phyloP scores from a whole-genome alignment of 148 eudicot species.

The Nyssa sinensis region DNA sequence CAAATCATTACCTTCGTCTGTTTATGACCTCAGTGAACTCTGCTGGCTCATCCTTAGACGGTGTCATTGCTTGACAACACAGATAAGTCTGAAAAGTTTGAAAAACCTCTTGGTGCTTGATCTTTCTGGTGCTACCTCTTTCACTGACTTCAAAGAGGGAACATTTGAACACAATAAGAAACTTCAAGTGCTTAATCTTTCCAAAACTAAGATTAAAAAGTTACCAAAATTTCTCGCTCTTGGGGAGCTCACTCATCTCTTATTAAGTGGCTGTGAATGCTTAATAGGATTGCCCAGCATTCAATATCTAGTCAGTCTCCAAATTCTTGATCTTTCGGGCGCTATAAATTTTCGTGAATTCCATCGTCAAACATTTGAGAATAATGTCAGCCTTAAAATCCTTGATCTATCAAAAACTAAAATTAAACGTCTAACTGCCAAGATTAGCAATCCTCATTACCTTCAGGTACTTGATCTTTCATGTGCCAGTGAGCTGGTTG shows the following conservation, averaged over 20 bases:
- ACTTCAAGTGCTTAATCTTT: conserved; percentile 33
- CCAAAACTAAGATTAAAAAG: conserved; percentile 18
- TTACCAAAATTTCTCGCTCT: conserved; percentile 17
- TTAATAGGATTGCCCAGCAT: conserved; percentile 19
- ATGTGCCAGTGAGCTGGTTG: conserved; percentile 2
- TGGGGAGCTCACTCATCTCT: conserved; percentile 28
- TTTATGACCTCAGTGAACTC: conserved; percentile 1
- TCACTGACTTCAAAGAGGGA: conserved; percentile 1
- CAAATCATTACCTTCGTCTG: not conserved
- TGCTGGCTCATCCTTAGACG: conserved; percentile 8
- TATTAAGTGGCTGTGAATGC: conserved; percentile 11
- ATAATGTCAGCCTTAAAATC: not conserved
- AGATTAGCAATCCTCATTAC: conserved; percentile 14
- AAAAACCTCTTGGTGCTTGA: conserved; percentile 24
- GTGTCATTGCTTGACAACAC: not conserved
- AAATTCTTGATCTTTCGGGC: conserved; percentile 32
- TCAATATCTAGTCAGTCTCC: conserved; percentile 13
- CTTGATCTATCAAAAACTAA: conserved; percentile 31
- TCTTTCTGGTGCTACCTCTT: conserved; percentile 24
- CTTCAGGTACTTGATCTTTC: conserved; percentile 30
- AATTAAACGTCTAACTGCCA: conserved; percentile 13
- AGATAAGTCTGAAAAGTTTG: conserved; percentile 8
- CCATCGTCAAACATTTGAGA: not conserved
- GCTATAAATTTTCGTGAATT: conserved; percentile 22
- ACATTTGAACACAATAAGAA: not conserved